Conservation (phyloP, 495 filamentous ascomycete genomes). For the Mycothermus thermophilus region DNA sequence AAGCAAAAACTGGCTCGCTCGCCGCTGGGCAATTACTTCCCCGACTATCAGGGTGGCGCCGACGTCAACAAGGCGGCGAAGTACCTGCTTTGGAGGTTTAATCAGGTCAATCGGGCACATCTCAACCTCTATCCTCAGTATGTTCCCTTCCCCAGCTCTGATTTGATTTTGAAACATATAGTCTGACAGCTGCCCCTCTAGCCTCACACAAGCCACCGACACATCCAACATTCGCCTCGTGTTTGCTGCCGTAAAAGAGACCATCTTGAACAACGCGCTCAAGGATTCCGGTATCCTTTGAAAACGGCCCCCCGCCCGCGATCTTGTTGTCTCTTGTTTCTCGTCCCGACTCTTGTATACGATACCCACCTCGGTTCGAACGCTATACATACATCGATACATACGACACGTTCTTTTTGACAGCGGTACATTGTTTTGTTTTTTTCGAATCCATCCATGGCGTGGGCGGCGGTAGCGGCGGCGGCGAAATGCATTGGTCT, state of each 20-base stretch:
- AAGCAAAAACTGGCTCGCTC: conserved; percentile 82
- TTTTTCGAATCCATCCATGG: no score
- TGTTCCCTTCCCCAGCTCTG: conserved; percentile 29
- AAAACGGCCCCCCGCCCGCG: conserved; percentile 19
- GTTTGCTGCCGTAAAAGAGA: conserved; percentile 97
- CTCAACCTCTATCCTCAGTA: conserved; percentile 97
- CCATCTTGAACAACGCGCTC: conserved; percentile 92
- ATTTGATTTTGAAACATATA: no score
- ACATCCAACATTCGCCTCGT: conserved; percentile 96
- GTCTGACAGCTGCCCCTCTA: no score
- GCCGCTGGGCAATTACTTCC: conserved; percentile 85
- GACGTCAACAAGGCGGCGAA: conserved; percentile 97
- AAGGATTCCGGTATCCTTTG: conserved; percentile 96
- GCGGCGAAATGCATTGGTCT: no score
- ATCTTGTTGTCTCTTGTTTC: no score
- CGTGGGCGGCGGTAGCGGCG: no score
- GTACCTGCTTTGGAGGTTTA: conserved; percentile 95
- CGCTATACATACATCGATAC: no score
- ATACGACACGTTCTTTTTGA: no score
- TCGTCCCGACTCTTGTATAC: no score
- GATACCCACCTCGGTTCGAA: no score
- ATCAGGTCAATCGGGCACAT: conserved; percentile 93
- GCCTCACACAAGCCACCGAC: conserved; percentile 95
- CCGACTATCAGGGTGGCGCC: conserved; percentile 92
- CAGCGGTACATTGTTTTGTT: no score